Evolutionary conservation across 164 flowering plant species (phyloP).

Genomic region (Akebia trifoliata): DNA sequence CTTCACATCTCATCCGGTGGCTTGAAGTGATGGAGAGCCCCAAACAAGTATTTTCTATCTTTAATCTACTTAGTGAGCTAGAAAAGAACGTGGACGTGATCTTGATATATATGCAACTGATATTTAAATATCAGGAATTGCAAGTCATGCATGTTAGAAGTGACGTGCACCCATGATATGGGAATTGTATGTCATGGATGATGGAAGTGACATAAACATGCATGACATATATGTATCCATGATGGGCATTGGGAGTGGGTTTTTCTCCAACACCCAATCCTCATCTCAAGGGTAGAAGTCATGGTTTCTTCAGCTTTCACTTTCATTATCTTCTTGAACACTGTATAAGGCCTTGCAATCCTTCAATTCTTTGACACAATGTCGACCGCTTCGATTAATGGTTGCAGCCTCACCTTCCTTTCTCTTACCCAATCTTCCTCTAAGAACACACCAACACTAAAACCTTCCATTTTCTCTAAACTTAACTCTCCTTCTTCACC

Average conservation of each 20-base stretch:
- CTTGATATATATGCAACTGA: no score
- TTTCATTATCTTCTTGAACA: constrained; percentile 9
- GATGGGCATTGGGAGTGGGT: not conserved
- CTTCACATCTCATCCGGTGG: no score
- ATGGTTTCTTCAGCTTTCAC: not conserved
- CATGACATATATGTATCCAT: no score
- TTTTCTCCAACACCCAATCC: constrained; percentile 15
- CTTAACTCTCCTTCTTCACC: constrained; percentile 12
- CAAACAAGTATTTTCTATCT: no score
- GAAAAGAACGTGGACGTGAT: no score
- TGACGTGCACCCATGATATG: no score
- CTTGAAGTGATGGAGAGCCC: no score
- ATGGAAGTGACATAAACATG: no score
- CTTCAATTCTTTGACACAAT: constrained; percentile 6
- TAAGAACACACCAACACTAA: not conserved
- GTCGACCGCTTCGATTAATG: constrained; percentile 9
- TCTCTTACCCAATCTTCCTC: not conserved
- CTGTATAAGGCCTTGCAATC: constrained; percentile 4
- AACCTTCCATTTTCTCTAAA: constrained; percentile 3
- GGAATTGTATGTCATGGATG: no score
- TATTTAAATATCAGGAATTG: no score
- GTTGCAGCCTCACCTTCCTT: not conserved
- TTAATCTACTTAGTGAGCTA: no score
- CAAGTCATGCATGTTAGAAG: no score
- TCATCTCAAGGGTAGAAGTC: constrained; percentile 8